Conservation (phyloP, 371 early-diverging fungal species). For the Lichtheimia ornata region DNA sequence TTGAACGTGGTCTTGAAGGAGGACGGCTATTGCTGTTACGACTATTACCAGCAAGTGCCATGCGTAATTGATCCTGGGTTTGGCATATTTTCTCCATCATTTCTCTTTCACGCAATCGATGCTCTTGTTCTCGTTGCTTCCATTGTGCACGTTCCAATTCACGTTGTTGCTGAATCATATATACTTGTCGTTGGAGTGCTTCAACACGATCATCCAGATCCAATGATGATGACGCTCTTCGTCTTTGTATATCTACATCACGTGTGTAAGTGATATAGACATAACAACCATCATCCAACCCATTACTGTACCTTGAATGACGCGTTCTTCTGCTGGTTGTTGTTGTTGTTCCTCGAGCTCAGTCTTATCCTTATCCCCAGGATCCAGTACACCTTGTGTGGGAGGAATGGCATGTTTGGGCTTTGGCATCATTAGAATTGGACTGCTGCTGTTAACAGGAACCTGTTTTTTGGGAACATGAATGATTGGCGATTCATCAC, state of each 20-base stretch:
- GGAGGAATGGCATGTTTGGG: slow-evolving; percentile 19
- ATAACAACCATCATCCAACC: too few species aligned
- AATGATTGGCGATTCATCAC: too few species aligned
- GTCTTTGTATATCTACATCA: too few species aligned
- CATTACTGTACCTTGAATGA: background rate
- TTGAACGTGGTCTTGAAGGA: too few species aligned
- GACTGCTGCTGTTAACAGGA: background rate
- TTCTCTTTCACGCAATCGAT: slow-evolving; percentile 14
- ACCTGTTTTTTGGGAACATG: too few species aligned
- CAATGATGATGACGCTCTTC: too few species aligned
- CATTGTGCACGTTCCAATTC: slow-evolving; percentile 19
- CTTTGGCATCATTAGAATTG: slow-evolving; percentile 19
- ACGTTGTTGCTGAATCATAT: slow-evolving; percentile 17
- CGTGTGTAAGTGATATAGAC: too few species aligned
- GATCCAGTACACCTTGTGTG: slow-evolving; percentile 11
- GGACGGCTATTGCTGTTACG: too few species aligned
- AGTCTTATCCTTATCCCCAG: slow-evolving; percentile 19
- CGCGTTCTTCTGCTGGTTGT: background rate
- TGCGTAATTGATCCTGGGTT: slow-evolving; percentile 9
- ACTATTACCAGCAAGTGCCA: too few species aligned
- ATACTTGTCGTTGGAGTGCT: slow-evolving; percentile 18
- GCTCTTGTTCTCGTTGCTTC: slow-evolving; percentile 21
- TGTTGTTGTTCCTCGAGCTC: slow-evolving; percentile 1
- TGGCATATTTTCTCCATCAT: slow-evolving; percentile 24
- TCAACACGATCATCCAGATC: slow-evolving; percentile 4